Conservation (phyloP, 257 asterid species). For the Voacanga thouarsii region DNA sequence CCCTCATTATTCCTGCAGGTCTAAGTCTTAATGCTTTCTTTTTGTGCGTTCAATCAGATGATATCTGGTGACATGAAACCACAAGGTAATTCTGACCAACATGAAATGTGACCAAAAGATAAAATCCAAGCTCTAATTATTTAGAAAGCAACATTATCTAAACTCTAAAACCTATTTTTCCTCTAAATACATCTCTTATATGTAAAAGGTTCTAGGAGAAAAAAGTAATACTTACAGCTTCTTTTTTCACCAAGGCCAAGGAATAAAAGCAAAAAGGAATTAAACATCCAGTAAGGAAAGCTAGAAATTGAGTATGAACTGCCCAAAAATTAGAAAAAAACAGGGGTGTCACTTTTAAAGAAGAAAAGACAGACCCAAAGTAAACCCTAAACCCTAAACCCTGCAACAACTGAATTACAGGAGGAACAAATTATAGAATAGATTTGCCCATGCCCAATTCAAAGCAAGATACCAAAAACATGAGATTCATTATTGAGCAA, state of each 20-base stretch:
- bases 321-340: neutral
- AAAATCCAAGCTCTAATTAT: too few relatives aligned
- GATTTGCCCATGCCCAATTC: neutral
- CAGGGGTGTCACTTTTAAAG: neutral
- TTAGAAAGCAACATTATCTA: neutral
- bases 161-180: neutral
- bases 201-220: neutral
- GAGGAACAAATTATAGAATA: neutral
- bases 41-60: neutral
- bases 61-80: neutral
- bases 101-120: neutral
- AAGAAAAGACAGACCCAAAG: neutral
- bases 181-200: neutral
- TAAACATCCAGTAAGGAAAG: neutral
- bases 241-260: neutral
- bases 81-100: neutral
- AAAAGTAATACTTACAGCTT: neutral
- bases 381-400: neutral
- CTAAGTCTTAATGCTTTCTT: neutral
- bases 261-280: neutral
- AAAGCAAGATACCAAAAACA: neutral
- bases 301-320: neutral
- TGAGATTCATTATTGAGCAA: neutral
- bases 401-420: neutral
- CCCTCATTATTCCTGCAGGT: neutral